Evolutionary conservation across 2,329 filamentous ascomycete species (phyloP), one percentile per base, ranked within the genome.

Genomic region (Nothopassalora personata): DNA sequence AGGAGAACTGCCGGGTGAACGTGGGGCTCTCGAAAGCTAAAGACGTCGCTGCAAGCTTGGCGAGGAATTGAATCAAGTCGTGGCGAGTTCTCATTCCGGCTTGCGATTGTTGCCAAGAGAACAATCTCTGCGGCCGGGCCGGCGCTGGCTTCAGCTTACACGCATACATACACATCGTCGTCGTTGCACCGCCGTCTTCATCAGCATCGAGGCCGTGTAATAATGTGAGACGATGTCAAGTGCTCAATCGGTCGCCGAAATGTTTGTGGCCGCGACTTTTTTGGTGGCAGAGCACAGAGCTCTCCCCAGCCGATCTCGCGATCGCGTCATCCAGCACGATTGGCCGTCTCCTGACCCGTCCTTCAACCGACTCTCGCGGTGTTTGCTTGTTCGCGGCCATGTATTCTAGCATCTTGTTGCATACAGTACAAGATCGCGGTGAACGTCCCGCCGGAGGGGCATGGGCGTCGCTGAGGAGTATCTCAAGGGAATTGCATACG

Each of bases 211-310:
- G 11, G 46, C 30, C 30, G 49, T 51, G 49, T n/a, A n/a, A 51
- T 51, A 31, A 51, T 51, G 28, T 51, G 23, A 34, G 34, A 51
- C 49, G 27, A 31, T 5, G 27, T 15, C 8, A 30, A 51, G 15
- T 31, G 34, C 36, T 9, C n/a, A 48, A 49, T 55, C 53, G 53
- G 53, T 30, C 18, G 30, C 53, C 53, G 53, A 55, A 55, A 34
- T 18, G 6, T 27, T 45, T 33, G 10, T 47, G n/a, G n/a, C 43
- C 53, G 48, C 53, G 53, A 55, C 43, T 55, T 55, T 9, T 45
- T n/a, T 47, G 4, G 23, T 19, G 23, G 23, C 5, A 43, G 39
- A 43, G 5, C 13, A 3, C 5, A 43, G 39, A 43, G 5, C 13
- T 47, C 34, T 19, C 19, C 8, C 10, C n/a, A 34, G 36, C 43